phyloP scores from a whole-genome alignment of 2,329 filamentous ascomycete genomes.

The Fulvia fulva region DNA sequence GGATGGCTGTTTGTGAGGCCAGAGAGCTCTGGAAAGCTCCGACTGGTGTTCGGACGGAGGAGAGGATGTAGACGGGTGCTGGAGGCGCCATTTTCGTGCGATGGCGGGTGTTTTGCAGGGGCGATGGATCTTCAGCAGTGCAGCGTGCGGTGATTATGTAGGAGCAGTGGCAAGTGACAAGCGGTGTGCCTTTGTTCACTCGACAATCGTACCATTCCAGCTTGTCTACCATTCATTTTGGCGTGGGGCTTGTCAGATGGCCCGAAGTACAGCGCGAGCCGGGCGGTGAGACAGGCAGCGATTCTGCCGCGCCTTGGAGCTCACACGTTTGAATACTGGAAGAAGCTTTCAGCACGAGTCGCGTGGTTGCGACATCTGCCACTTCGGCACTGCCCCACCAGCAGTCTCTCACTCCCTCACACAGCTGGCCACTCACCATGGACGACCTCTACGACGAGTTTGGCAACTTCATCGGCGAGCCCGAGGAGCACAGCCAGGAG shows the following conservation, averaged over 20 bases:
- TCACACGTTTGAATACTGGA: too few species aligned
- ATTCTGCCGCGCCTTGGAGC: neutral
- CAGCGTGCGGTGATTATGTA: neutral
- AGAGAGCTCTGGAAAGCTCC: slow-evolving; percentile 93
- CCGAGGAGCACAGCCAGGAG: slow-evolving; percentile 80
- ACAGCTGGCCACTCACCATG: slow-evolving; percentile 51
- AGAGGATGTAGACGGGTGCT: slow-evolving; percentile 92
- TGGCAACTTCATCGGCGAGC: slow-evolving; percentile 97
- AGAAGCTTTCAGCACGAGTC: slow-evolving; percentile 2
- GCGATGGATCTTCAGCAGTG: neutral
- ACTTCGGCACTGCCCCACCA: neutral
- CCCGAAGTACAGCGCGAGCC: neutral
- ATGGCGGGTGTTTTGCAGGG: slow-evolving; percentile 2
- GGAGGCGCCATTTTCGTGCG: slow-evolving; percentile 64
- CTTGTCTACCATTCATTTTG: neutral
- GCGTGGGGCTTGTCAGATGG: slow-evolving; percentile 2
- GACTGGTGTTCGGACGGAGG: slow-evolving; percentile 70
- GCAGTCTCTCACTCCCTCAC: neutral
- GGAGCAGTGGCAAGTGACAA: neutral
- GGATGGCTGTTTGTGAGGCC: slow-evolving; percentile 76
- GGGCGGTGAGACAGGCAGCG: neutral
- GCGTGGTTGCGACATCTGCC: slow-evolving; percentile 10
- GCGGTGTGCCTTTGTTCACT: slow-evolving; percentile 3
- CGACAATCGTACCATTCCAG: too few species aligned
- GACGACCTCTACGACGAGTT: slow-evolving; percentile 99